These are phyloP conservation scores for Rhizoclosmatium globosum DNA, from an alignment of 192 early-diverging fungal genomes.

Conservation along the genomic window DNA sequence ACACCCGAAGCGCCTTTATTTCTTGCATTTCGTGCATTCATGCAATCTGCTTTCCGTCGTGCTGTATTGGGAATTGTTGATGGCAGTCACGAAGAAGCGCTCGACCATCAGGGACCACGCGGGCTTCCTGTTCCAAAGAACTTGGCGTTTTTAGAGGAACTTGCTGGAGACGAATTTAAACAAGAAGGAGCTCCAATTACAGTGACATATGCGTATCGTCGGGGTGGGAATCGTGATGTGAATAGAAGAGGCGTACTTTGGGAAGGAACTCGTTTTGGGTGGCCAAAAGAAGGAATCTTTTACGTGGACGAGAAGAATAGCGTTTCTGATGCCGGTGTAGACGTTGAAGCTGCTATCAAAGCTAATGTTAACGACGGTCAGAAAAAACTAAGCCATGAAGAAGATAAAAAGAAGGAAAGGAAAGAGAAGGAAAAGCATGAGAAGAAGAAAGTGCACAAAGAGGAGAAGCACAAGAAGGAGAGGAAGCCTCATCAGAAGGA, in stretches of 20 bases:
- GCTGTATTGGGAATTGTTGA: neutral
- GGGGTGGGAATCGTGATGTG: neutral
- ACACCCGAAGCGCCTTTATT: constrained; percentile 16
- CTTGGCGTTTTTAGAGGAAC: neutral
- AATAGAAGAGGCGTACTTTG: neutral
- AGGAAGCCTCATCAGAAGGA: neutral
- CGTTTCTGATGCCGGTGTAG: neutral
- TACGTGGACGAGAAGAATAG: neutral
- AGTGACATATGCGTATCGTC: neutral
- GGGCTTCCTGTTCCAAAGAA: neutral
- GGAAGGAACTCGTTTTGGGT: neutral
- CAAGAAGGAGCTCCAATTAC: neutral
- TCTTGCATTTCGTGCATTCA: constrained; percentile 34
- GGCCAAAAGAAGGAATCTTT: neutral
- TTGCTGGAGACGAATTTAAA: neutral
- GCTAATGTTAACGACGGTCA: neutral
- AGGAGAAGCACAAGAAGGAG: too few species aligned
- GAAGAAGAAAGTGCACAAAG: too few species aligned
- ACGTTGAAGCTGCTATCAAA: neutral
- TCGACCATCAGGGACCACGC: neutral
- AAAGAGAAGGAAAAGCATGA: too few species aligned
- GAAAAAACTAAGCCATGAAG: too few species aligned
- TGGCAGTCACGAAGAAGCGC: neutral
- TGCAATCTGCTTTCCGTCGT: constrained; percentile 7
- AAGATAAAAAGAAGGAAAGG: neutral